Evolutionary conservation across 2,329 filamentous ascomycete genomes (phyloP).

Genomic region (Blastomyces parvus): DNA sequence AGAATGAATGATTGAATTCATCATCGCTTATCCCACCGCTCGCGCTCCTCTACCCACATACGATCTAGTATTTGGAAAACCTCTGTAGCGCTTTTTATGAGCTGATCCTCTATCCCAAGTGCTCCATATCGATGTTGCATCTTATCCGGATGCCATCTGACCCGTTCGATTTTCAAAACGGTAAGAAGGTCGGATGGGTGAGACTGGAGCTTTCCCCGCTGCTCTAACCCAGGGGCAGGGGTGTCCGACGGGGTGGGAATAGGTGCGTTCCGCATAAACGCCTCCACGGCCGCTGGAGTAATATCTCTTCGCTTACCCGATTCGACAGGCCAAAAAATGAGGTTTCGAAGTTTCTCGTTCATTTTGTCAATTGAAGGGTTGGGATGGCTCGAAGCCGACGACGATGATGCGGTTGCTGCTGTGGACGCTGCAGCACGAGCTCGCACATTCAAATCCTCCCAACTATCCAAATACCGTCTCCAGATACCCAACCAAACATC

Average conservation of each 20-base stretch:
- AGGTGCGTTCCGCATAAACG: constrained; percentile 57
- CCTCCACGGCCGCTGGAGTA: constrained; percentile 51
- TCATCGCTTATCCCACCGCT: constrained; percentile 14
- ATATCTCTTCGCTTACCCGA: constrained; percentile 51
- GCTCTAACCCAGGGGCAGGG: background rate
- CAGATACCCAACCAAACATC: constrained; percentile 49
- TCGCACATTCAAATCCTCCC: constrained; percentile 44
- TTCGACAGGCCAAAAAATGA: constrained; percentile 65
- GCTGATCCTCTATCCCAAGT: constrained; percentile 55
- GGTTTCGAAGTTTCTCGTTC: constrained; percentile 26
- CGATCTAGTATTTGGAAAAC: constrained; percentile 85
- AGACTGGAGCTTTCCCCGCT: background rate
- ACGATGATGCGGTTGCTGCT: constrained; percentile 10
- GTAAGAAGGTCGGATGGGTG: constrained; percentile 32
- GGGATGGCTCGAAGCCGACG: constrained; percentile 10
- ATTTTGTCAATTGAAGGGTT: constrained; percentile 5
- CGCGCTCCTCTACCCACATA: constrained; percentile 59
- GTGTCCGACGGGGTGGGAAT: constrained; percentile 12
- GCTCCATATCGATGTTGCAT: constrained; percentile 80
- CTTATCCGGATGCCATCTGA: constrained; percentile 97
- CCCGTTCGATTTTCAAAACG: constrained; percentile 69
- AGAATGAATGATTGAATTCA: background rate
- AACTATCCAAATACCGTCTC: constrained; percentile 54
- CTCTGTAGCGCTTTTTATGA: constrained; percentile 72
- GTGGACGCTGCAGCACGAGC: constrained; percentile 12